Conservation (phyloP, 306 rosid species). For the Cucurbita maxima region DNA sequence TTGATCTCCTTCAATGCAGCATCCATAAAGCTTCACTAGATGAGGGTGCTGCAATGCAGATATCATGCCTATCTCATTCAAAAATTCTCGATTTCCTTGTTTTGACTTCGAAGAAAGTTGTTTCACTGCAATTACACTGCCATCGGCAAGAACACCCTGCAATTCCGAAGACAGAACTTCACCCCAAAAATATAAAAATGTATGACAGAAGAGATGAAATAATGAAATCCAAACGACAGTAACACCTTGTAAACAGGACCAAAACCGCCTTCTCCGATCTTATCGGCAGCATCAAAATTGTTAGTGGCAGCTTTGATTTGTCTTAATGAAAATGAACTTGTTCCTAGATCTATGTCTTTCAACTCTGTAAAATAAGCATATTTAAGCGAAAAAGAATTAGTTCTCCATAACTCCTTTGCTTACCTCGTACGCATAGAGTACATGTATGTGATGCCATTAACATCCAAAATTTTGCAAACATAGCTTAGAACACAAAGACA, state of each 20-base stretch:
- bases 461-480: background rate
- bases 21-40: conserved; percentile 44
- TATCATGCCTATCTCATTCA: conserved; percentile 43
- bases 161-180: conserved; percentile 1
- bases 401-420: background rate
- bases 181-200: background rate
- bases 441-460: background rate
- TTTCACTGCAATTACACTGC: conserved; percentile 29
- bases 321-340: conserved; percentile 29
- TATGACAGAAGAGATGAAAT: background rate
- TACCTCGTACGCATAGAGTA: background rate
- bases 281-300: conserved; percentile 31
- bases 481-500: background rate
- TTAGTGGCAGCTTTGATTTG: conserved; percentile 46
- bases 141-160: conserved; percentile 29
- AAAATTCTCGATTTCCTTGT: conserved; percentile 45
- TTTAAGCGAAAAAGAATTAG: background rate
- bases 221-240: background rate
- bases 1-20: conserved; percentile 34
- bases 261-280: conserved; percentile 64
- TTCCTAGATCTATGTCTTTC: conserved; percentile 33
- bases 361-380: conserved; percentile 17
- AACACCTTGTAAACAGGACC: conserved; percentile 48
- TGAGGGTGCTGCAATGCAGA: conserved; percentile 40
- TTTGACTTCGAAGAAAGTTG: conserved; percentile 30